phyloP scores from a whole-genome alignment of 2,329 filamentous ascomycete genomes.

The Penicillium sp. region DNA sequence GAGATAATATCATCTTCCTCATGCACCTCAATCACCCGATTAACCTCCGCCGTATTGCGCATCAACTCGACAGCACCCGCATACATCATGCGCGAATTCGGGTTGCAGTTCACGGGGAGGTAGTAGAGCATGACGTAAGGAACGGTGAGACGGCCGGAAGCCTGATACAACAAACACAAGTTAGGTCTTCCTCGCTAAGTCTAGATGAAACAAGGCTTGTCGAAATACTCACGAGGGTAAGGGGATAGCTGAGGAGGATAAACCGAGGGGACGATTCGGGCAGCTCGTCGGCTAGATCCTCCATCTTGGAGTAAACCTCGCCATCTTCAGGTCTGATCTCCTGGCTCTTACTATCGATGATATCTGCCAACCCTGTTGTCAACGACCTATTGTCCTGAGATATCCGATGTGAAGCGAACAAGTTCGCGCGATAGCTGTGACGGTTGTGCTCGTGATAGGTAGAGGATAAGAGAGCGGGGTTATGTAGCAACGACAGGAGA shows the following conservation, averaged over 20 bases:
- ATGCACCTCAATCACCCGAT: constrained; percentile 74
- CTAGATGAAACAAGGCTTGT: too few relatives aligned
- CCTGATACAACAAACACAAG: too few relatives aligned
- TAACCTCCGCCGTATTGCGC: constrained; percentile 82
- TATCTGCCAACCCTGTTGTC: constrained; percentile 48
- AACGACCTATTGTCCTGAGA: too few relatives aligned
- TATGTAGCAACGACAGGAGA: too few relatives aligned
- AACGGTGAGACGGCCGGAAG: constrained; percentile 67
- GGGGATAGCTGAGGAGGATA: constrained; percentile 78
- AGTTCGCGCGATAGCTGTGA: too few relatives aligned
- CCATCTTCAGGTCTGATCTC: constrained; percentile 80
- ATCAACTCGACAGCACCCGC: constrained; percentile 92
- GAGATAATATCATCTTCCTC: constrained; percentile 70
- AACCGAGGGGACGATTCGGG: constrained; percentile 88
- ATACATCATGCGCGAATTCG: constrained; percentile 81
- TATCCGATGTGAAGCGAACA: too few relatives aligned
- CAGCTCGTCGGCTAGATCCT: constrained; percentile 75
- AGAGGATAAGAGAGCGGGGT: too few relatives aligned
- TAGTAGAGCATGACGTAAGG: constrained; percentile 95
- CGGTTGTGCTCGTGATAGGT: too few relatives aligned
- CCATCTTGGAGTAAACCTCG: constrained; percentile 70
- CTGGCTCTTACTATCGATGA: constrained; percentile 81
- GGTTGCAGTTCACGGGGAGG: constrained; percentile 82
- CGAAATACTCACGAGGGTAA: constrained; percentile 45
- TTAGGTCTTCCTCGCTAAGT: too few relatives aligned